A percentile compares a stretch with the other conserved stretches of the same genome.
phyloP scores from a whole-genome alignment of 495 filamentous ascomycete species.

The Aspergillus funiculosus region DNA sequence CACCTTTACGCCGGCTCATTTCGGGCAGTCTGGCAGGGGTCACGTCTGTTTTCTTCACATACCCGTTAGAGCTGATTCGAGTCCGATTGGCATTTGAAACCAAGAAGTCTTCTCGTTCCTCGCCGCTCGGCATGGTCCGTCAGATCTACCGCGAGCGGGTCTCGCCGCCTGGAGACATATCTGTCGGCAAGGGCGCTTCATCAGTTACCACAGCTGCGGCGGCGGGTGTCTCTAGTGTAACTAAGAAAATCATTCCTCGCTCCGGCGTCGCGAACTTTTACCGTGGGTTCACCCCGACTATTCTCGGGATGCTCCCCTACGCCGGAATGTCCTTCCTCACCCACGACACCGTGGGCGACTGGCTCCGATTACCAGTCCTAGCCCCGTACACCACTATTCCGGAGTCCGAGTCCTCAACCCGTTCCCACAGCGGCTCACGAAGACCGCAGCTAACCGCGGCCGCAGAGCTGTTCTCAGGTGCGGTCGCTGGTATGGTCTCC shows the following conservation, averaged over 20 bases:
- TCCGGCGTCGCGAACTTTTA: constrained; percentile 86
- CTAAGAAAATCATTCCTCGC: constrained; percentile 46
- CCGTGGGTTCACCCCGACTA: constrained; percentile 82
- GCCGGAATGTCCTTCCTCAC: constrained; percentile 96
- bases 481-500: constrained; percentile 76
- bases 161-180: constrained; percentile 21
- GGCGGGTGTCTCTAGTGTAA: constrained; percentile 30
- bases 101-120: constrained; percentile 56
- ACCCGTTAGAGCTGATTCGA: constrained; percentile 85
- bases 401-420: constrained; percentile 25
- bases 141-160: constrained; percentile 77
- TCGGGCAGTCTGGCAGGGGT: constrained; percentile 79
- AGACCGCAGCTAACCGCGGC: constrained; percentile 52
- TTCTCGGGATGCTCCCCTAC: constrained; percentile 93
- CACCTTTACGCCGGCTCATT: constrained; percentile 66
- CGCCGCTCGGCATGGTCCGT: constrained; percentile 64
- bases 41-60: constrained; percentile 89
- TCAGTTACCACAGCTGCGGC: constrained; percentile 28
- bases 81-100: constrained; percentile 95
- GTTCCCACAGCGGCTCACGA: constrained; percentile 24
- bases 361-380: constrained; percentile 61
- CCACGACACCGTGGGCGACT: constrained; percentile 80
- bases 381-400: constrained; percentile 63
- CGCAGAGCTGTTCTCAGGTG: constrained; percentile 80
- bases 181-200: constrained; percentile 10